Evolutionary conservation across 1,284 basidiomycete species (phyloP), one percentile per base, ranked within the genome.

Genomic region (Fereydounia khargensis): DNA sequence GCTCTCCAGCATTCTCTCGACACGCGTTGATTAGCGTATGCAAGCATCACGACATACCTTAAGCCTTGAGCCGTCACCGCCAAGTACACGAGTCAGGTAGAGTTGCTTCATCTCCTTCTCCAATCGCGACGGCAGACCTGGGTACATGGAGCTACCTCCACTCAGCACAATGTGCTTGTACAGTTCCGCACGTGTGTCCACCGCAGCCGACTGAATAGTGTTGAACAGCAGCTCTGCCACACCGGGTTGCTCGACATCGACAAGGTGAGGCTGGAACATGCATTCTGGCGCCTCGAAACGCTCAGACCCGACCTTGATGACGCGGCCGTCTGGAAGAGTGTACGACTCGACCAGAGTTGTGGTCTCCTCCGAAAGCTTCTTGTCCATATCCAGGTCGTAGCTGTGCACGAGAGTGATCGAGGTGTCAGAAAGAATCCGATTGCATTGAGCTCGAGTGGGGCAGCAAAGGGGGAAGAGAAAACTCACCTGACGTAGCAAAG

Each of bases 41-140:
- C n/a, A n/a, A n/a, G n/a, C n/a, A n/a, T n/a, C n/a, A 27, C 25
- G 16, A 84, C 88, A 47, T 65, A 94, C 91, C 77, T 88, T 91
- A 65, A 98, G 77, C 41, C 95, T 82, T 24, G 84, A 79, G 0
- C 89, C 85, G 74, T 98, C 87, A n/a, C 87, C 85, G 42, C 83
- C 82, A 37, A 98, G 82, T 11, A 97, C 90, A 16, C 86, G 82
- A 6, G 89, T 89, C 51, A 99, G 83, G 78, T 97, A 94, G 31
- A 98, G 81, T 78, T 98, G 94, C 79, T 98, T 98, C 89, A 98
- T 91, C 80, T 98, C 95, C 80, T 98, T 98, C 79, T 98, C 95
- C 35, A 99, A 81, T 33, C 94, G 84, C 76, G 87, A 91, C 5
- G 94, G 95, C 57, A 99, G 83, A 21, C 95, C 95, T 18, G 95